Percentiles rank a stretch among this genome's conserved stretches.
These are phyloP conservation scores for Kwoniella sp. DNA, from an alignment of 768 basidiomycete genomes.

Conservation along the genomic window DNA sequence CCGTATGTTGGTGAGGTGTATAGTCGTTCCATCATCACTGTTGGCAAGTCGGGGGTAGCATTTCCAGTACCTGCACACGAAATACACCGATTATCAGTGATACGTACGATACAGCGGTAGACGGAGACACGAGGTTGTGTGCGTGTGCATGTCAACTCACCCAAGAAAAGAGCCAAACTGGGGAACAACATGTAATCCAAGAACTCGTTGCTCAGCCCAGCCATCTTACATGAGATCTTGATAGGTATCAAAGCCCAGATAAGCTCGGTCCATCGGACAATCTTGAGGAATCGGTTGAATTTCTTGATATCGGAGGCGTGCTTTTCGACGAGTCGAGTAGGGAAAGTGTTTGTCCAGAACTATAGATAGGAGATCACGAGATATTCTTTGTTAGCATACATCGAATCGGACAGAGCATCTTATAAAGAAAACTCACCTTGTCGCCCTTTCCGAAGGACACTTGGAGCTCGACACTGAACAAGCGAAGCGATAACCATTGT, in stretches of 20 bases:
- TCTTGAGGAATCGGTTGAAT: constrained; percentile 55
- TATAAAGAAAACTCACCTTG: constrained; percentile 37
- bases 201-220: constrained; percentile 57
- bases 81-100: no score
- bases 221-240: constrained; percentile 57
- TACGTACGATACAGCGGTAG: no score
- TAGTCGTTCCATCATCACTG: constrained; percentile 58
- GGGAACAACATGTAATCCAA: constrained; percentile 58
- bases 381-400: neutral
- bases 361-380: constrained; percentile 13
- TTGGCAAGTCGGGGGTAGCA: constrained; percentile 58
- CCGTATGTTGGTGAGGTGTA: constrained; percentile 59
- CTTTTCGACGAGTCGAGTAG: constrained; percentile 57
- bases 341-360: constrained; percentile 60
- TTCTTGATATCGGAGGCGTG: constrained; percentile 57
- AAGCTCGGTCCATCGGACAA: constrained; percentile 57
- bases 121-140: no score
- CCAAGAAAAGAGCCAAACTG: constrained; percentile 53
- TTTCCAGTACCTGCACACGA: constrained; percentile 54
- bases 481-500: constrained; percentile 2
- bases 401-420: neutral
- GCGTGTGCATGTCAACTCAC: no score
- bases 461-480: constrained; percentile 57
- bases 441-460: constrained; percentile 60
- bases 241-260: constrained; percentile 58